phyloP scores from a whole-genome alignment of 2,329 filamentous ascomycete genomes.

The Ceratocystis eucalypticola region DNA sequence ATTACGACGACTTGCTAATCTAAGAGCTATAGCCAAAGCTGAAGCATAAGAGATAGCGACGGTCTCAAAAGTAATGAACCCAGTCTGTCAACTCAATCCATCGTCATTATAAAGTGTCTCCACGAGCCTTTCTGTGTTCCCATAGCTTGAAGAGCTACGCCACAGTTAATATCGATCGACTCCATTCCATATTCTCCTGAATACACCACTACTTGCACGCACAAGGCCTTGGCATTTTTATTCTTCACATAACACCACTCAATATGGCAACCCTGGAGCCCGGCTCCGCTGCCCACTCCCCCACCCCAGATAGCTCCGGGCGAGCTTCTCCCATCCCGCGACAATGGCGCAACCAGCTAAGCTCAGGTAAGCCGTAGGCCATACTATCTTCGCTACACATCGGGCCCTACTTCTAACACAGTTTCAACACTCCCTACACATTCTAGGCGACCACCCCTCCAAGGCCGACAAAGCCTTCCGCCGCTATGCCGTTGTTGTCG shows the following conservation, averaged over 20 bases:
- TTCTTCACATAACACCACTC: neutral
- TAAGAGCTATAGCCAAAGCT: neutral
- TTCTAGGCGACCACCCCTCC: conserved; percentile 37
- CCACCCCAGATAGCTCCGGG: conserved; percentile 73
- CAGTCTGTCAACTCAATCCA: neutral
- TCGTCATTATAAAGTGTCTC: neutral
- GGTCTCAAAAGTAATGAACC: neutral
- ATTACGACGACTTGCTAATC: neutral
- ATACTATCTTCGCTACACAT: conserved; percentile 11
- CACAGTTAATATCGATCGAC: neutral
- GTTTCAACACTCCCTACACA: neutral
- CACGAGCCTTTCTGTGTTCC: neutral
- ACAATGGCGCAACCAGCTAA: conserved; percentile 63
- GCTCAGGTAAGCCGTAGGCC: conserved; percentile 48
- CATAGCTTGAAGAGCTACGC: conserved; percentile 1
- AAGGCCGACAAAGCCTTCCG: conserved; percentile 59
- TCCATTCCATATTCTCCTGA: neutral
- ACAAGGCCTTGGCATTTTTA: neutral
- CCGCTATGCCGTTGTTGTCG: conserved; percentile 78
- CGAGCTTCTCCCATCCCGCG: conserved; percentile 61
- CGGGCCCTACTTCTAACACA: neutral
- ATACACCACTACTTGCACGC: neutral
- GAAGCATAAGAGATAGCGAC: neutral
- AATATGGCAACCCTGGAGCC: conserved; percentile 15
- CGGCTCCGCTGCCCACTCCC: conserved; percentile 37